A percentile compares a stretch with the other conserved stretches of the same genome.
phyloP scores from a whole-genome alignment of 2,329 filamentous ascomycete species.

The Fusarium incarnatum region DNA sequence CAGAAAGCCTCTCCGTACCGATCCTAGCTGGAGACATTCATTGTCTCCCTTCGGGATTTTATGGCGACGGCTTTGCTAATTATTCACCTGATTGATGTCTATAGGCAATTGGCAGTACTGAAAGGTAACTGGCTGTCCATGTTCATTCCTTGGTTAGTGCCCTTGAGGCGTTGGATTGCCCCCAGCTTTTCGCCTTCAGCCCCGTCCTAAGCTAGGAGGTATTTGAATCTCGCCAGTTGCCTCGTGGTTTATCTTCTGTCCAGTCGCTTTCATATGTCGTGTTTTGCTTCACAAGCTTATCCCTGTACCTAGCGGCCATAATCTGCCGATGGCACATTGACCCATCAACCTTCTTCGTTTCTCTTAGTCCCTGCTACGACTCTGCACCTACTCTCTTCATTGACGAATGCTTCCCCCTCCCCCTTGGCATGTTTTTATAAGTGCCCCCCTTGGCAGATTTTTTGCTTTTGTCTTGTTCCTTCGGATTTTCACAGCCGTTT shows the following conservation, averaged over 20 bases:
- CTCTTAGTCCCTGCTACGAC: slow-evolving; percentile 15
- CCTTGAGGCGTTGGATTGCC: slow-evolving; percentile 23
- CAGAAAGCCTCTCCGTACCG: slow-evolving; percentile 20
- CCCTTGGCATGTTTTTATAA: slow-evolving; percentile 27
- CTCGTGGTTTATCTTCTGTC: slow-evolving; percentile 22
- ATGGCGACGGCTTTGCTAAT: slow-evolving; percentile 20
- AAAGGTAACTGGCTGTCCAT: slow-evolving; percentile 24
- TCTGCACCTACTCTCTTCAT: slow-evolving; percentile 13
- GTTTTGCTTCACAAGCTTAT: slow-evolving; percentile 38
- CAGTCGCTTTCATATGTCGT: slow-evolving; percentile 34
- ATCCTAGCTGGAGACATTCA: slow-evolving; percentile 20
- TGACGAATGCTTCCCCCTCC: slow-evolving; percentile 12
- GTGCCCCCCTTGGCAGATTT: slow-evolving; percentile 19
- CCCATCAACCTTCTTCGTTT: slow-evolving; percentile 28
- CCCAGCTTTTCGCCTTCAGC: slow-evolving; percentile 30
- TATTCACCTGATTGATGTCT: slow-evolving; percentile 17
- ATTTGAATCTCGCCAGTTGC: slow-evolving; percentile 23
- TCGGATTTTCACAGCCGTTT: slow-evolving; percentile 4
- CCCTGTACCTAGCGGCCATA: slow-evolving; percentile 26
- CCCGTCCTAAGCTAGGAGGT: slow-evolving; percentile 16
- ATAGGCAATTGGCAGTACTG: slow-evolving; percentile 5
- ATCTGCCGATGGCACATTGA: slow-evolving; percentile 25
- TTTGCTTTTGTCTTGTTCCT: slow-evolving; percentile 41
- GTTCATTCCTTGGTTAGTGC: slow-evolving; percentile 9
- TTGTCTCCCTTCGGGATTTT: slow-evolving; percentile 11